These are phyloP conservation scores for Picea abies DNA, from an alignment of 83 land plant genomes.

Conservation along the genomic window DNA sequence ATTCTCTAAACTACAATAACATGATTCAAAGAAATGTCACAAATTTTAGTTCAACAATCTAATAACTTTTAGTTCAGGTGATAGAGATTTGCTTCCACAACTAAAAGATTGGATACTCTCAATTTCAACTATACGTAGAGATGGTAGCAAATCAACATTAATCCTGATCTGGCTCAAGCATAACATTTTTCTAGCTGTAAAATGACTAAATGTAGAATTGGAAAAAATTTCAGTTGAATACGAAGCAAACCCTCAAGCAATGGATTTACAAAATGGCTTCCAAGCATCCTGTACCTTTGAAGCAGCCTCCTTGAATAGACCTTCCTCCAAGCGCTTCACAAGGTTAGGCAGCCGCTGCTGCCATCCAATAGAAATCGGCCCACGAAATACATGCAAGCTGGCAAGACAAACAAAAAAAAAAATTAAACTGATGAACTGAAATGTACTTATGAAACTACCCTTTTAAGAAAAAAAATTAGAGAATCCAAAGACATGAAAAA, in stretches of 20 bases:
- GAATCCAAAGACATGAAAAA: no score
- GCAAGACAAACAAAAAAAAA: not conserved
- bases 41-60: not conserved
- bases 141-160: not conserved
- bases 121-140: not conserved
- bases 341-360: constrained; percentile 51
- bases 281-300: constrained; percentile 42
- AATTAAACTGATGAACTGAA: not conserved
- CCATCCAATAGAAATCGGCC: constrained; percentile 32
- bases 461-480: no score
- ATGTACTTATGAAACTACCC: no score
- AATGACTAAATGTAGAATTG: not conserved
- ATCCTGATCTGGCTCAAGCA: not conserved
- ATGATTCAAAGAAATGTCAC: not conserved
- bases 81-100: not conserved
- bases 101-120: not conserved
- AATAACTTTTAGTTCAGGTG: not conserved
- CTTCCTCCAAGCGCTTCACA: constrained; percentile 74
- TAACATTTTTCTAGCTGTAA: not conserved
- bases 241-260: not conserved
- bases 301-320: constrained; percentile 49
- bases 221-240: constrained; percentile 11
- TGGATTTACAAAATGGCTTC: not conserved
- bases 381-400: constrained; percentile 43
- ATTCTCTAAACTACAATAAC: not conserved